Evolutionary conservation across 2,329 filamentous ascomycete genomes (phyloP), one percentile per base, ranked within the genome.

Genomic region (Penicillium sp.): DNA sequence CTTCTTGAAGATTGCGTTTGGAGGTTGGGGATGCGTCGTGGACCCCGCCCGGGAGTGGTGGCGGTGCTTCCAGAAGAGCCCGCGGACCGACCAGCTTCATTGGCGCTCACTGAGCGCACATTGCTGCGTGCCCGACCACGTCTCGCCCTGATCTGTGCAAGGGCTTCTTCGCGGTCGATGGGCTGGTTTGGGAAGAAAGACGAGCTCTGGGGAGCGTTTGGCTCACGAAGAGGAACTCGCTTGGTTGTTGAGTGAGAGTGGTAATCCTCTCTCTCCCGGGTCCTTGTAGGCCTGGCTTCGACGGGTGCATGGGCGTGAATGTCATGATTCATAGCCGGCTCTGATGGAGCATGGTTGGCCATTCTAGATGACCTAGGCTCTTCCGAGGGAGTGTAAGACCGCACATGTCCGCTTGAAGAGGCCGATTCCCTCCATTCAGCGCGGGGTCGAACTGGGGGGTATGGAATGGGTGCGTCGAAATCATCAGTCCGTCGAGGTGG

Each of bases 111-210:
- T 46, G 75, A 77, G 58, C 75, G 68, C 57, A 78, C 73, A 57
- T 72, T 72, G 53, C 71, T 78, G 58, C 75, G 74, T n/a, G 79
- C 75, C 50, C 78, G 72, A 14, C 75, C 77, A 53, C 79, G 72
- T 47, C 79, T 69, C n/a, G 78, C 78, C 55, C 78, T 68, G 43
- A 81, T 81, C 60, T 80, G 78, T 8, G 80, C 79, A 1, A 81
- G 69, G 2, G 79, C 79, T 58, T 78, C 74, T 68, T 81, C 79
- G 21, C 79, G 75, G 50, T 72, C 77, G 53, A 80, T 73, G 4
- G 78, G 78, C 1, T 75, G 77, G n/a, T 76, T 74, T 1, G 75
- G 72, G 16, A 78, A 60, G 26, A 67, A 65, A 27, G 64, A 64
- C 60, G 48, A 64, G 50, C 52, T 68, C 25, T 61, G 66, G 3